Percentiles rank a stretch among this genome's conserved stretches.
Evolutionary conservation across 2,329 filamentous ascomycete species (phyloP).

Genomic region (Pseudogymnoascus sp.): DNA sequence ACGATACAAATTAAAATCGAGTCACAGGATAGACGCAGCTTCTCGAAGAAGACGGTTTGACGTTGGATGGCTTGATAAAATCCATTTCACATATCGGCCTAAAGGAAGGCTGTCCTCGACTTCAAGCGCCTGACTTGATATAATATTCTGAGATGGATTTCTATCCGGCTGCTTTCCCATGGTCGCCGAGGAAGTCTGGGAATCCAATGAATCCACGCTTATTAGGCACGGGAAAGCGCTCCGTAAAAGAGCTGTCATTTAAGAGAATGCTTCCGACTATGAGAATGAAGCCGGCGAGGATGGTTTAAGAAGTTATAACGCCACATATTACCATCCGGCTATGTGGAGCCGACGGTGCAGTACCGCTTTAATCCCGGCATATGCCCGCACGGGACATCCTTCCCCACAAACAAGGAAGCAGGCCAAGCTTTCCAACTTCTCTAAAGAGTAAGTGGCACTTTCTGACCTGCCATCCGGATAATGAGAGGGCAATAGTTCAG

Average conservation of each 20-base stretch:
- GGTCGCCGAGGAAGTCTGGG: background rate
- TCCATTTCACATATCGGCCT: background rate
- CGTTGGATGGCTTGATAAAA: background rate
- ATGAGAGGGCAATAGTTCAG: background rate
- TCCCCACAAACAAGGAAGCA: background rate
- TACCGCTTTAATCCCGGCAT: background rate
- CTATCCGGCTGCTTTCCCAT: background rate
- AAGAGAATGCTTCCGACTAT: background rate
- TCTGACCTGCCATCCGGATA: background rate
- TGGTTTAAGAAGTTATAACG: background rate
- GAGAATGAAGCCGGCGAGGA: background rate
- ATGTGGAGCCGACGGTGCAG: background rate
- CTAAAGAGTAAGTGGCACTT: too few species aligned
- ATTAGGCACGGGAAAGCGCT: background rate
- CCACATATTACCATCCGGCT: background rate
- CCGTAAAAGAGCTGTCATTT: background rate
- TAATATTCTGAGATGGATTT: background rate
- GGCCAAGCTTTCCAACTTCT: background rate
- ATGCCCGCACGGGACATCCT: background rate
- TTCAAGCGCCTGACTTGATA: background rate
- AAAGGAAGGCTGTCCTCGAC: background rate
- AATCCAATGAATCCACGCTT: background rate
- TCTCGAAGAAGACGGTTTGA: background rate
- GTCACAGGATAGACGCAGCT: background rate
- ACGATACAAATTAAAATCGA: background rate